Conservation (phyloP, 2,329 filamentous ascomycete genomes). For the Chaetothyriales sp. region DNA sequence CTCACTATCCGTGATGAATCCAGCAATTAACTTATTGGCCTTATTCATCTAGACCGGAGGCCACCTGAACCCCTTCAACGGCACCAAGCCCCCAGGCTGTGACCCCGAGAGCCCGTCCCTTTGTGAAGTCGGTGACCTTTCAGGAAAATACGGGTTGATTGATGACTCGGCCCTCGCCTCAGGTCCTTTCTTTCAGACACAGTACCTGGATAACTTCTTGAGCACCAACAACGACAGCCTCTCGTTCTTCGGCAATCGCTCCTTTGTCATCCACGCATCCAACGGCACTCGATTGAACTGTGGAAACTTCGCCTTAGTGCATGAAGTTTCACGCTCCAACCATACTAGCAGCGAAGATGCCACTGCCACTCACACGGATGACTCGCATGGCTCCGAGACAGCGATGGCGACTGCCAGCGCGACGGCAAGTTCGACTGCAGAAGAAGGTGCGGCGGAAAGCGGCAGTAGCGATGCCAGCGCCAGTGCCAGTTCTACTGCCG, state of each 20-base stretch:
- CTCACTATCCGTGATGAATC: not conserved
- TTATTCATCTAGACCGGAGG: constrained; percentile 32
- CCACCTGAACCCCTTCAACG: constrained; percentile 57
- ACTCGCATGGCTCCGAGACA: no score
- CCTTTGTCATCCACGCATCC: constrained; percentile 38
- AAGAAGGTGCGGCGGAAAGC: no score
- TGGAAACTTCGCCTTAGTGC: constrained; percentile 34
- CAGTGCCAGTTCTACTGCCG: not conserved
- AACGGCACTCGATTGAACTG: constrained; percentile 42
- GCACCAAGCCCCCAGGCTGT: constrained; percentile 46
- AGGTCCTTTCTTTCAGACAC: constrained; percentile 16
- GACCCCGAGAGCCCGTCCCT: constrained; percentile 40
- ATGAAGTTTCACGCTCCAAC: not conserved
- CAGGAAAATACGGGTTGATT: constrained; percentile 57
- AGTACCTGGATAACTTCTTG: constrained; percentile 35
- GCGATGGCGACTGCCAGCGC: not conserved
- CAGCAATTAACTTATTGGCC: not conserved
- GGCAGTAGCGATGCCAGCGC: not conserved
- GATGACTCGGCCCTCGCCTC: constrained; percentile 6
- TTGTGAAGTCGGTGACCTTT: constrained; percentile 63
- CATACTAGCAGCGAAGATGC: not conserved
- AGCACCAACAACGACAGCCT: constrained; percentile 27
- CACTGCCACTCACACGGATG: not conserved
- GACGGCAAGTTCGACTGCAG: not conserved
- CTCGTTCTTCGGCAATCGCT: constrained; percentile 40